phyloP scores from a whole-genome alignment of 2,329 filamentous ascomycete species.

The Ceratocystis cacaofunesta region DNA sequence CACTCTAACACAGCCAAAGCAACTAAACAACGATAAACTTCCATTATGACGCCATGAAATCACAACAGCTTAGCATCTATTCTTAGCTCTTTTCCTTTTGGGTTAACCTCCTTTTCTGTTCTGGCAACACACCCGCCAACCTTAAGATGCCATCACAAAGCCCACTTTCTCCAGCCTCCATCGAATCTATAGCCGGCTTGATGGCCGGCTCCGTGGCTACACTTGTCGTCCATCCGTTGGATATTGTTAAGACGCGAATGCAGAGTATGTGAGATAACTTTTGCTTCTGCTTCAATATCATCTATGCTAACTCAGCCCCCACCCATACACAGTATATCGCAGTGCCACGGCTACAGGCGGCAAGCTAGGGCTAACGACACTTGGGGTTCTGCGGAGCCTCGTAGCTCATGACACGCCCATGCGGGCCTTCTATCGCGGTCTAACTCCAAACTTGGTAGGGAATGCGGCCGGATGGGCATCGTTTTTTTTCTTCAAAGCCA shows the following conservation, averaged over 20 bases:
- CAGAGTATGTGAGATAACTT: slow-evolving; percentile 46
- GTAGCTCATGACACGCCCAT: slow-evolving; percentile 39
- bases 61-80: neutral
- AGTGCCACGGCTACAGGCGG: neutral
- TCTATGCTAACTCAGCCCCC: neutral
- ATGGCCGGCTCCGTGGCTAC: slow-evolving; percentile 78
- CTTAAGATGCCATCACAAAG: neutral
- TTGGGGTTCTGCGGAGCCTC: slow-evolving; percentile 38
- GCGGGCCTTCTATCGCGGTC: slow-evolving; percentile 68
- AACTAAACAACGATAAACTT: neutral
- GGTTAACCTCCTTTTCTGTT: neutral
- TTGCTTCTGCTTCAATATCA: neutral
- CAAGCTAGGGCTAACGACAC: slow-evolving; percentile 31
- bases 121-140: neutral
- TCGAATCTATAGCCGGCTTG: slow-evolving; percentile 83
- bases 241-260: slow-evolving; percentile 91
- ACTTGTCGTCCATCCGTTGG: slow-evolving; percentile 76
- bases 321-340: slow-evolving; percentile 5
- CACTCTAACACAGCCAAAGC: neutral
- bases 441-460: slow-evolving; percentile 79
- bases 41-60: slow-evolving; percentile 7
- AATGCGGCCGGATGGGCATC: slow-evolving; percentile 83
- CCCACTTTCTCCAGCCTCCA: slow-evolving; percentile 40
- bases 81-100: neutral
- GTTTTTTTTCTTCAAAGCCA: slow-evolving; percentile 69